Evolutionary conservation across 495 filamentous ascomycete genomes (phyloP), one percentile per base, ranked within the genome.

Genomic region (Pyrenula massariospora): DNA sequence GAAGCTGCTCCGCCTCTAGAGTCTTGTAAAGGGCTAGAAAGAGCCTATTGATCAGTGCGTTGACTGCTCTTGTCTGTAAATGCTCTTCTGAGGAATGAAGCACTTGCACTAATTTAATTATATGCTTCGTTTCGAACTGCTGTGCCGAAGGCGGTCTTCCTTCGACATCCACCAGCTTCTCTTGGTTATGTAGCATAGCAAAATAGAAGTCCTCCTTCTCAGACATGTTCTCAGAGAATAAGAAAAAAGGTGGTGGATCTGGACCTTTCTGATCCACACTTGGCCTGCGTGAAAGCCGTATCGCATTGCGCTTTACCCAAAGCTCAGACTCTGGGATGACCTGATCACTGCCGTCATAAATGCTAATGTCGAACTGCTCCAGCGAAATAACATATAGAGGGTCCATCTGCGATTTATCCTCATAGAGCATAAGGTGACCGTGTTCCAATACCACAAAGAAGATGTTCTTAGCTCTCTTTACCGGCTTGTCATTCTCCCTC

Each of bases 171-270:
- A 79, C 72, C 21, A 77, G 74, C 62, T 82, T 84, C 52, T 89
- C 83, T 64, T 95, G 89, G 58, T 91, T 93, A 58, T 86, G 81
- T 15, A 98, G 77, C 60, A 98, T 77, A 20, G 91, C 87, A 67
- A 94, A 88, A 68, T 98, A 98, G 73, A 98, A 97, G 61, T 98
- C 93, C 66, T 98, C 93, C 70, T 98, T 97, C 21, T 92, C 88
- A 0, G 89, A 95, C 62, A 87, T 85, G 59, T 94, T 94, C 53
- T 96, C 89, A 0, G 90, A 95, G 68, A 96, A 98, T 1, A 98
- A 71, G 65, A 82, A 97, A 68, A 95, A 97, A 0, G 94, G 92
- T 56, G 85, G 89, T 8, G 79, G 75, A 25, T 77, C 73, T 12
- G 76, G 71, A 47, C 84, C 78, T 1, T 78, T 60, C 50, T 80